Percentiles rank a stretch among this genome's conserved stretches.
These are phyloP conservation scores for Pyricularia sp. DNA, from an alignment of 2,329 filamentous ascomycete species.

Conservation along the genomic window DNA sequence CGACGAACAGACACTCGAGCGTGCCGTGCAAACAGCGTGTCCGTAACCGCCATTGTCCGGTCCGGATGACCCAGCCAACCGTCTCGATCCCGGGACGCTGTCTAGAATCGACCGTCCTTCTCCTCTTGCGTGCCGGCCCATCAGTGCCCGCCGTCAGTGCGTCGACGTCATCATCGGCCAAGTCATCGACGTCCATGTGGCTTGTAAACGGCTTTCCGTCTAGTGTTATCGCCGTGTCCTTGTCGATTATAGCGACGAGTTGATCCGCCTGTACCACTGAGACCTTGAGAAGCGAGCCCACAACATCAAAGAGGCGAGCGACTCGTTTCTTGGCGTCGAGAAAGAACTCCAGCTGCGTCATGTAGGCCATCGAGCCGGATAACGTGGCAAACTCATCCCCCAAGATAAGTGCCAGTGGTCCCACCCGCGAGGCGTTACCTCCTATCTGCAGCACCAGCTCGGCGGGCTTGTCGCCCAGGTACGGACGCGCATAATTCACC, in stretches of 20 bases:
- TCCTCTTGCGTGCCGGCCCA: conserved; percentile 31
- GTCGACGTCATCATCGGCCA: conserved; percentile 15
- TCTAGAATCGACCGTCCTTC: conserved; percentile 25
- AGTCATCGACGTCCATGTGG: conserved; percentile 11
- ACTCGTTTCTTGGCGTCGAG: conserved; percentile 61
- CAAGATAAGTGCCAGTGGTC: conserved; percentile 27
- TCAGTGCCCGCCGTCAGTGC: conserved; percentile 17
- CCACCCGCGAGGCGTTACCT: conserved; percentile 51
- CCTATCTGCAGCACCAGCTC: conserved; percentile 78
- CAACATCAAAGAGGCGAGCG: conserved; percentile 64
- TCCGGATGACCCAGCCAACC: conserved; percentile 54
- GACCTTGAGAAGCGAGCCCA: conserved; percentile 74
- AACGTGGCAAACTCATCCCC: conserved; percentile 11
- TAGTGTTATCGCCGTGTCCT: conserved; percentile 47
- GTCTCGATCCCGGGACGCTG: conserved; percentile 12
- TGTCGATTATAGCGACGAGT: conserved; percentile 32
- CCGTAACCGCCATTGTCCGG: conserved; percentile 62
- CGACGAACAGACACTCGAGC: conserved; percentile 64
- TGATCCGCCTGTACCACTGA: conserved; percentile 34
- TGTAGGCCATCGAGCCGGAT: conserved; percentile 12
- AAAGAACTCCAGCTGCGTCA: conserved; percentile 62
- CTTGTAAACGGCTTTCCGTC: conserved; percentile 42
- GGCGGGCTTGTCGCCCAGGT: conserved; percentile 63
- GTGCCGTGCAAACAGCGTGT: conserved; percentile 37
- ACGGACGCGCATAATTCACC: conserved; percentile 77